Base-by-base conservation (phyloP, 2,329 filamentous ascomycete genomes). In the Samsoniella hepiali region DNA sequence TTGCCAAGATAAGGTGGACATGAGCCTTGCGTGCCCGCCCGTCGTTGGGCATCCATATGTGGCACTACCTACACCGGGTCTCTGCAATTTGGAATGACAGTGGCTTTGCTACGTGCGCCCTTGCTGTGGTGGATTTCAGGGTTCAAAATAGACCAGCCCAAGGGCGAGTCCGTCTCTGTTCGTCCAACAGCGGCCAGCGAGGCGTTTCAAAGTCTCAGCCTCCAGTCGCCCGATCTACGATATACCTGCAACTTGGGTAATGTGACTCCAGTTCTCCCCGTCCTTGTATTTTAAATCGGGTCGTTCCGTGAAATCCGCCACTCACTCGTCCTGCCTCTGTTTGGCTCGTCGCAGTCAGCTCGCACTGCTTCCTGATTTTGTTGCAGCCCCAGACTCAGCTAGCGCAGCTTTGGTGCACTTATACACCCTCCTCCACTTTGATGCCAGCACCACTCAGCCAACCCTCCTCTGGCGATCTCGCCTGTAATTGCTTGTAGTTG, bases 281-380 rank as follows among this genome's bases (percentile, higher is more conserved):
- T n/a, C 13, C 32, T 32, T 32, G 15, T 51, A 15, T 50, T 49
- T 31, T 27, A 42, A 38, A 42, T 10, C 44, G 34, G 15, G 57
- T 15, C 45, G 2, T 22, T 40, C 11, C 45, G 31, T 29, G 22
- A 42, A 29, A 27, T 22, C n/a, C 22, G 13, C 56, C 34, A 42
- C 47, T 42, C 17, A n/a, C 34, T 17, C 13, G 31, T 42, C 42
- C 10, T 34, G 17, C 10, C 22, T 58, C n/a, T 22, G 10, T 27
- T 47, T 29, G 45, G 22, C 47, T 51, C 15, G 45, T 17, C 29
- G 49, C 11, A 10, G 15, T 59, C 45, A 51, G 57, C 57, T 59
- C 57, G 57, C 57, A 59, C 47, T 51, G 57, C 34, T 59, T 45
- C 45, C 57, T 51, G 34, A 32, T 45, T 45, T 27, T 8, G 40